A percentile compares a stretch with the other conserved stretches of the same genome.
phyloP scores from a whole-genome alignment of 1,284 basidiomycete genomes.

The Malassezia restricta region DNA sequence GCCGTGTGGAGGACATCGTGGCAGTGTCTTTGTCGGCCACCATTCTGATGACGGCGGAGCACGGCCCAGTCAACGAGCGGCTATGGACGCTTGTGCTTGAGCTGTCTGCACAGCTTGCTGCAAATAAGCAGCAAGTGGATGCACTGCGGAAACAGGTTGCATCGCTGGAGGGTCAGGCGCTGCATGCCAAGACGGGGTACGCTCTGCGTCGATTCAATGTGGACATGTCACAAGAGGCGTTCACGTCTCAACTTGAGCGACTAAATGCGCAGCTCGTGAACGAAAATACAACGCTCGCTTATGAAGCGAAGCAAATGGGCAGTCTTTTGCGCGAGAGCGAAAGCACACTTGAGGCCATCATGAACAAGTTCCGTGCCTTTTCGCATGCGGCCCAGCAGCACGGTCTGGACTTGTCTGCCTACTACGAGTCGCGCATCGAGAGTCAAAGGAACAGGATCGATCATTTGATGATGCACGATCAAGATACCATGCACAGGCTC shows the following conservation, averaged over 20 bases:
- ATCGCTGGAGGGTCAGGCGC: conserved; percentile 53
- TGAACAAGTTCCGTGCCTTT: conserved; percentile 86
- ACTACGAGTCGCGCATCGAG: conserved; percentile 58
- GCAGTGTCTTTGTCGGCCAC: background rate
- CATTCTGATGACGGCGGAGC: conserved; percentile 18
- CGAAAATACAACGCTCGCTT: conserved; percentile 78
- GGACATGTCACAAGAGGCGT: conserved; percentile 86
- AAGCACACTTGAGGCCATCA: conserved; percentile 82
- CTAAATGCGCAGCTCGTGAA: conserved; percentile 77
- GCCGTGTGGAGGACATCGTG: background rate
- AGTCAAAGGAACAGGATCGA: conserved; percentile 4
- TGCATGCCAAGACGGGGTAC: conserved; percentile 65
- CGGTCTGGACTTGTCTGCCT: conserved; percentile 71
- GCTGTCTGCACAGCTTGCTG: conserved; percentile 57
- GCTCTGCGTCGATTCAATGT: conserved; percentile 76
- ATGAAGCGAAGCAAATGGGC: conserved; percentile 88
- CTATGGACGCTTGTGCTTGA: conserved; percentile 42
- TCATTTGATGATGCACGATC: background rate
- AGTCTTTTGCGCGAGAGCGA: conserved; percentile 85
- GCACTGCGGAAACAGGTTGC: conserved; percentile 57
- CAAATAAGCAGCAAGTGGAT: conserved; percentile 66
- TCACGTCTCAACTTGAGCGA: conserved; percentile 82
- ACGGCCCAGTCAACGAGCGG: conserved; percentile 34
- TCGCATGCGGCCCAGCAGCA: conserved; percentile 85
- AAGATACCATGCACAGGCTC: background rate